Evolutionary conservation across 2,329 filamentous ascomycete species (phyloP).

Genomic region (Rasamsonia emersonii): DNA sequence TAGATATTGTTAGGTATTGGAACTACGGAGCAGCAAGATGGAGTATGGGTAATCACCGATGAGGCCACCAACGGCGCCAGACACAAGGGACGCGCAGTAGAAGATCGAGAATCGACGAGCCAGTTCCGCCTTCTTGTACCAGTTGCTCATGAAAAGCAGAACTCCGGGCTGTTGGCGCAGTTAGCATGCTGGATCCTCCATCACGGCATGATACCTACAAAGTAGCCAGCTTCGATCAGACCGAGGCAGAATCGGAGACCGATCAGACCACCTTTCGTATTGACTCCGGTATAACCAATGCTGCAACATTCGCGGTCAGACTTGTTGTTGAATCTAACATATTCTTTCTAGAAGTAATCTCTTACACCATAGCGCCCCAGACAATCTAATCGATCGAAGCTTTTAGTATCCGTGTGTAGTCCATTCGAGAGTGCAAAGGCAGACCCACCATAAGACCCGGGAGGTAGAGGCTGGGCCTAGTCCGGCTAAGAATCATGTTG

Average conservation of each 20-base stretch:
- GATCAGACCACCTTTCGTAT: slow-evolving; percentile 4
- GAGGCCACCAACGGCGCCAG: slow-evolving; percentile 7
- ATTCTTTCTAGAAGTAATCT: not conserved
- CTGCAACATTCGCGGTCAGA: slow-evolving; percentile 1
- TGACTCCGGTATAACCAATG: slow-evolving; percentile 5
- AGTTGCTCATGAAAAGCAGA: slow-evolving; percentile 11
- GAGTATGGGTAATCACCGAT: slow-evolving; percentile 4
- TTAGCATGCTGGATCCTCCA: not conserved
- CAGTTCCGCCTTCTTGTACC: slow-evolving; percentile 8
- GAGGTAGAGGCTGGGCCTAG: slow-evolving; percentile 1
- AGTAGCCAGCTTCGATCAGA: slow-evolving; percentile 6
- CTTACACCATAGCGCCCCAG: slow-evolving; percentile 5
- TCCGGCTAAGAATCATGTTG: slow-evolving; percentile 2
- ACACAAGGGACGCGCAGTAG: slow-evolving; percentile 6
- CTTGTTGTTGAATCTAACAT: not conserved
- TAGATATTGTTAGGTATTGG: slow-evolving; percentile 4
- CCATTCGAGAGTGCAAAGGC: no score
- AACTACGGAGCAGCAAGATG: no score
- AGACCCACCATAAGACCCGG: slow-evolving; percentile 2
- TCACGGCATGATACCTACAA: slow-evolving; percentile 3
- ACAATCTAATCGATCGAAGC: no score
- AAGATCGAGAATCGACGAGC: slow-evolving; percentile 8
- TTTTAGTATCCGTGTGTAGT: no score
- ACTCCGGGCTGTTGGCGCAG: slow-evolving; percentile 6
- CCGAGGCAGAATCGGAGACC: slow-evolving; percentile 7